phyloP scores from a whole-genome alignment of 306 rosid genomes.

The Casuarina cunninghamiana region DNA sequence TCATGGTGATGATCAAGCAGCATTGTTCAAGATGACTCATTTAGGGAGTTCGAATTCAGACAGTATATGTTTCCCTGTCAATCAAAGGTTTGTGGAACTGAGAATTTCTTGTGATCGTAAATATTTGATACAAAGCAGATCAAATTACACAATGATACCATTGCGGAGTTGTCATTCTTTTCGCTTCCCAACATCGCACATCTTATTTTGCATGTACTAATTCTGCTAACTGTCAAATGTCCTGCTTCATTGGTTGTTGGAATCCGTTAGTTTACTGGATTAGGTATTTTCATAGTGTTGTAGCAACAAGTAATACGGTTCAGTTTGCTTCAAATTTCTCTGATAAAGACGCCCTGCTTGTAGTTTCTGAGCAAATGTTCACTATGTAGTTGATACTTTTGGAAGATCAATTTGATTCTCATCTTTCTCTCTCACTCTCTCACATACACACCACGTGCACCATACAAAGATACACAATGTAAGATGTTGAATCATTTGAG shows the following conservation, averaged over 20 bases:
- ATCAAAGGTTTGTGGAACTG: slow-evolving; percentile 67
- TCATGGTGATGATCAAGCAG: slow-evolving; percentile 90
- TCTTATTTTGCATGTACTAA: not conserved
- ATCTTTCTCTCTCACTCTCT: not conserved
- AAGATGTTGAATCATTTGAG: not conserved
- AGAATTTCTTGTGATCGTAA: slow-evolving; percentile 20
- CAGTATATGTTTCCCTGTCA: slow-evolving; percentile 96
- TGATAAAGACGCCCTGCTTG: not conserved
- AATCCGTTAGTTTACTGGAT: slow-evolving; percentile 11
- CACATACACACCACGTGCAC: not conserved
- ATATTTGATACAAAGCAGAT: slow-evolving; percentile 20
- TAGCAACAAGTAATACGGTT: not conserved
- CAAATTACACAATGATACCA: slow-evolving; percentile 16
- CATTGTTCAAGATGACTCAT: slow-evolving; percentile 87
- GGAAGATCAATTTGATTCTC: slow-evolving; percentile 10
- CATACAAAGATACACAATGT: not conserved
- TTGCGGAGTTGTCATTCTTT: slow-evolving; percentile 13
- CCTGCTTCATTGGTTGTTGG: slow-evolving; percentile 19
- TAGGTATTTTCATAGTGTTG: slow-evolving; percentile 16
- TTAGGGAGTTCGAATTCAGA: slow-evolving; percentile 96
- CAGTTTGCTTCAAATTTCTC: not conserved
- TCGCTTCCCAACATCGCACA: slow-evolving; percentile 19
- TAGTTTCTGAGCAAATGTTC: not conserved
- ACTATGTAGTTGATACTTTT: slow-evolving; percentile 14
- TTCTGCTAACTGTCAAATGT: not conserved